Conservation (phyloP, 495 filamentous ascomycete species). For the Aspergillus homomorphus region DNA sequence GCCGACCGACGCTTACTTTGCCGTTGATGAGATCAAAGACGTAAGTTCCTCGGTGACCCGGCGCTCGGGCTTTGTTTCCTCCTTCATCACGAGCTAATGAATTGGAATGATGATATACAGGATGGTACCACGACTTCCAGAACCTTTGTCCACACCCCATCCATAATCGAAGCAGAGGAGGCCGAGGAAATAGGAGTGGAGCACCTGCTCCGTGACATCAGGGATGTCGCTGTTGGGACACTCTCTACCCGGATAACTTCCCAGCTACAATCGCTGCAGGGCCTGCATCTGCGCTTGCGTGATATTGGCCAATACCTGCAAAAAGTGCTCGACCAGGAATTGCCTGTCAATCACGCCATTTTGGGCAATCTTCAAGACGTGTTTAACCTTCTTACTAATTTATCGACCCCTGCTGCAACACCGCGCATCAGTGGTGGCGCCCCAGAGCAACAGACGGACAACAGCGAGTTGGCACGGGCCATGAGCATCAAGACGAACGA, state of each 20-base stretch:
- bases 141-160: conserved; percentile 98
- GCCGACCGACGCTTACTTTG: conserved; percentile 98
- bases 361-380: conserved; percentile 97
- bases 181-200: conserved; percentile 99
- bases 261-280: conserved; percentile 95
- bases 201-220: conserved; percentile 93
- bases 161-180: conserved; percentile 97
- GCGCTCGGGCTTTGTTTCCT: neutral
- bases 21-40: conserved; percentile 99
- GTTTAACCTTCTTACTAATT: conserved; percentile 96
- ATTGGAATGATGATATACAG: conserved; percentile 40
- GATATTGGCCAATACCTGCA: conserved; percentile 95
- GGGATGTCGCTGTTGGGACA: conserved; percentile 97
- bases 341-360: conserved; percentile 96
- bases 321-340: conserved; percentile 86
- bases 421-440: conserved; percentile 43
- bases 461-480: conserved; percentile 82
- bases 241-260: conserved; percentile 96
- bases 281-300: conserved; percentile 88
- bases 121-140: conserved; percentile 96
- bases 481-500: conserved; percentile 99
- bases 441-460: conserved; percentile 49
- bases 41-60: conserved; percentile 51
- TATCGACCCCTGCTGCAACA: conserved; percentile 73
- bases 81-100: neutral